These are phyloP conservation scores for Penicillium paneum DNA, from an alignment of 2,329 filamentous ascomycete species.

Conservation along the genomic window DNA sequence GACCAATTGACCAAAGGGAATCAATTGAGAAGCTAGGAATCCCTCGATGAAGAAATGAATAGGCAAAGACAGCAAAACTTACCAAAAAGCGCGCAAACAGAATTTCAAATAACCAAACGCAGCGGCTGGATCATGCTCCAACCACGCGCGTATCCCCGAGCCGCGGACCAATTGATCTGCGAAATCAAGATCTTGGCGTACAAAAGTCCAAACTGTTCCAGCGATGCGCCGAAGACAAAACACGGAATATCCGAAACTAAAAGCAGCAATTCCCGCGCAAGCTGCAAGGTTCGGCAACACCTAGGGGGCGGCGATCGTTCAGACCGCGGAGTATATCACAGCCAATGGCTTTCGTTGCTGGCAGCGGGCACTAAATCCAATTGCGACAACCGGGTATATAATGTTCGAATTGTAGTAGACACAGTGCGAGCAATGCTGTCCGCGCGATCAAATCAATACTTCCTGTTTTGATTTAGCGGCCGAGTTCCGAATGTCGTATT, in stretches of 20 bases:
- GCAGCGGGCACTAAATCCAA: not conserved
- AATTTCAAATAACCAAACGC: constrained; percentile 26
- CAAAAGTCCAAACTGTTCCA: not conserved
- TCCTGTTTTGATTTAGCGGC: constrained; percentile 2
- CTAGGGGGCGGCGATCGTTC: not conserved
- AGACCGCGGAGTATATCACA: not conserved
- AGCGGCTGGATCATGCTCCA: constrained; percentile 30
- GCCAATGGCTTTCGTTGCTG: not conserved
- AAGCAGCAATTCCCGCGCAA: not conserved
- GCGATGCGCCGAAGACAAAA: not conserved
- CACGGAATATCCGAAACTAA: not conserved
- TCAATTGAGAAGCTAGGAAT: not conserved
- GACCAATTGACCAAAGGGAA: not conserved
- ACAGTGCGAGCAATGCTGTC: not conserved
- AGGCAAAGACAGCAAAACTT: constrained; percentile 21
- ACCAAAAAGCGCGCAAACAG: constrained; percentile 32
- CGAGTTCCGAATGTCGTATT: not conserved
- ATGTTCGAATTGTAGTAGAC: not conserved
- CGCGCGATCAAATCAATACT: constrained; percentile 15
- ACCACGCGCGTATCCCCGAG: constrained; percentile 21
- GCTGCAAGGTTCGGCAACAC: not conserved
- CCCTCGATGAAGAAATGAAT: not conserved
- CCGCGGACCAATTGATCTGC: constrained; percentile 6
- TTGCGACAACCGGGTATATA: not conserved
- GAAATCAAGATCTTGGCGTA: not conserved